Evolutionary conservation across 2,329 filamentous ascomycete genomes (phyloP).

Genomic region (Beauveria scarabaeidicola): DNA sequence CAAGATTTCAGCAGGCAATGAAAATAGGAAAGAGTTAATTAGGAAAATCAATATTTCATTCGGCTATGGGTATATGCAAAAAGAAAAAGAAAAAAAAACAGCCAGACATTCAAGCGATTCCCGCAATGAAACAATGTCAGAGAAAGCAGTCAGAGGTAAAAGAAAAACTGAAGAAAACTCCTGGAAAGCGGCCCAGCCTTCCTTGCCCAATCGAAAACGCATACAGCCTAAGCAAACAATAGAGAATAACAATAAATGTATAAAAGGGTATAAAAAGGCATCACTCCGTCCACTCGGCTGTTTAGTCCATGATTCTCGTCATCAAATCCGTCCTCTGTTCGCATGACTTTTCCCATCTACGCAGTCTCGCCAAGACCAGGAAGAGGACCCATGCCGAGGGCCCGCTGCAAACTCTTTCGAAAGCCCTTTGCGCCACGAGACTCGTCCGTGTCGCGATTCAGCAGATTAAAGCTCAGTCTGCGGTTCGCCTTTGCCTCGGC

Average conservation of each 20-base stretch:
- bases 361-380: constrained; percentile 9
- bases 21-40: background rate
- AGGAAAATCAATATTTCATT: background rate
- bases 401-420: constrained; percentile 37
- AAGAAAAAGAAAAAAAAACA: background rate
- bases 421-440: constrained; percentile 30
- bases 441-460: constrained; percentile 31
- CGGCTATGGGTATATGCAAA: constrained; percentile 10
- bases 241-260: background rate
- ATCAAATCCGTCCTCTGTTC: background rate
- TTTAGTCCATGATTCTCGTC: background rate
- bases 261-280: background rate
- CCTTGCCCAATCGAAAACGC: background rate
- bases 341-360: background rate
- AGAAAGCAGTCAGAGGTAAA: background rate
- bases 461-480: constrained; percentile 40
- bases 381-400: constrained; percentile 30
- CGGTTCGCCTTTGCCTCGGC: constrained; percentile 25
- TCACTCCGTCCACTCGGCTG: too few relatives aligned
- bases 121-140: background rate
- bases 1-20: background rate
- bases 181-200: background rate
- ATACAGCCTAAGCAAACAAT: background rate
- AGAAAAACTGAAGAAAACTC: background rate
- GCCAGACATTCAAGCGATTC: background rate